Conservation (phyloP, 169 alveolate genomes). For the Eimeria nieschulzi region DNA sequence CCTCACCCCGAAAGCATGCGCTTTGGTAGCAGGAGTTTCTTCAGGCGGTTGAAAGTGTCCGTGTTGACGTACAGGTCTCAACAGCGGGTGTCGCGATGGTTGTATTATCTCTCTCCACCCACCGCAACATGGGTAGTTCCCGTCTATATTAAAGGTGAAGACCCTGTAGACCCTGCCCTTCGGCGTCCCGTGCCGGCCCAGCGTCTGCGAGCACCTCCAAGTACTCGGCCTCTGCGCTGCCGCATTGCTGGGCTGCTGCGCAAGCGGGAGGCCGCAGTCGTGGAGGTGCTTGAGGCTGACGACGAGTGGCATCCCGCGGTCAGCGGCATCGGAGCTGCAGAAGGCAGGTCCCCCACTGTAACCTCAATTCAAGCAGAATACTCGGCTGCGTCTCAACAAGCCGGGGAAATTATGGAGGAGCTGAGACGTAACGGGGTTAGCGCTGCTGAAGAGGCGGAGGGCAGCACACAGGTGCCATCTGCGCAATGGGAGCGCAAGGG, state of each 20-base stretch:
- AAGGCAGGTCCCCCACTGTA: not conserved
- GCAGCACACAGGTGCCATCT: not conserved
- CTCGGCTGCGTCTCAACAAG: not conserved
- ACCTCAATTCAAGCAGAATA: not conserved
- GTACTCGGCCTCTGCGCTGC: conserved; percentile 40
- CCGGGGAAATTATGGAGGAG: not conserved
- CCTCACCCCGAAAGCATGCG: too few relatives aligned
- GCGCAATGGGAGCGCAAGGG: not conserved
- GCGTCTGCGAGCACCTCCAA: conserved; percentile 27
- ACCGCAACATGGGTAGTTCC: conserved; percentile 47
- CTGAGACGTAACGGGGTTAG: not conserved
- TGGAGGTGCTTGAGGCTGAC: conserved; percentile 25
- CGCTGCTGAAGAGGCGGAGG: not conserved
- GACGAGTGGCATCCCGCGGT: not conserved
- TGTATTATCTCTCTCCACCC: conserved; percentile 38
- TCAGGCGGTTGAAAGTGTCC: too few relatives aligned
- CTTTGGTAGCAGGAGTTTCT: too few relatives aligned
- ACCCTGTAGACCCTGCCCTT: conserved; percentile 2
- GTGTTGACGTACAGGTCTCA: not conserved
- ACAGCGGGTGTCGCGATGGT: conserved; percentile 20
- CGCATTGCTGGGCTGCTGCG: conserved; percentile 24
- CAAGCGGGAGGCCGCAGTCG: conserved; percentile 10
- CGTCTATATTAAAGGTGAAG: not conserved
- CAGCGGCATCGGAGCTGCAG: not conserved
- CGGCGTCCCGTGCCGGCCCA: not conserved